A percentile compares a stretch with the other conserved stretches of the same genome.
phyloP scores from a whole-genome alignment of 164 flowering plant species.

The Umbellularia californica region DNA sequence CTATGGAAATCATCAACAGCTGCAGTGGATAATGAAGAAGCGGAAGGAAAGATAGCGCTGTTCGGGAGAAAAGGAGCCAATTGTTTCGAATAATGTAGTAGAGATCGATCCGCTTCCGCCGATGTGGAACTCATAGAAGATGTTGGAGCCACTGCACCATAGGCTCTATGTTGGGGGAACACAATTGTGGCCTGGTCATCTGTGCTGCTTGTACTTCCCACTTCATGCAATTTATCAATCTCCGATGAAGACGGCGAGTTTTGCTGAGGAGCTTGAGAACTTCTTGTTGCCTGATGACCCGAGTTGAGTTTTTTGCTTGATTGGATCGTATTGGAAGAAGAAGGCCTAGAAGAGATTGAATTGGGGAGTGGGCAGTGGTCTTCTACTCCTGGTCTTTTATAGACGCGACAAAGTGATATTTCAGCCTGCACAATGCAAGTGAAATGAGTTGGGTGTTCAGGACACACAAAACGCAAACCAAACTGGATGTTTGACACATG shows the following conservation, averaged over 20 bases:
- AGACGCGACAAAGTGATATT: conserved; percentile 86
- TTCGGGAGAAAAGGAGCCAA: conserved; percentile 5
- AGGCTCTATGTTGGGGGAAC: conserved; percentile 28
- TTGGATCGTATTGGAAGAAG: conserved; percentile 30
- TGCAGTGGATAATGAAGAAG: conserved; percentile 13
- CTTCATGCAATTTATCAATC: conserved; percentile 21
- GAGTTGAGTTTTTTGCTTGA: conserved; percentile 7
- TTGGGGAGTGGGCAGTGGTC: conserved; percentile 71
- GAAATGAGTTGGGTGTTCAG: neutral
- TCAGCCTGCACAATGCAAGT: conserved; percentile 79
- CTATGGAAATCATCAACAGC: conserved; percentile 56
- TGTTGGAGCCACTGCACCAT: conserved; percentile 12
- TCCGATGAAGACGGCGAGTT: conserved; percentile 11
- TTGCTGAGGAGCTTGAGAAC: conserved; percentile 19
- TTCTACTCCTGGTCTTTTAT: conserved; percentile 87
- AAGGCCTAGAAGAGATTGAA: conserved; percentile 35
- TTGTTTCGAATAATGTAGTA: conserved; percentile 16
- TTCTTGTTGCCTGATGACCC: conserved; percentile 10
- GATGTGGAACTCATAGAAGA: conserved; percentile 13
- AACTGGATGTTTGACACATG: no score
- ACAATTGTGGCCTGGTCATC: conserved; percentile 40
- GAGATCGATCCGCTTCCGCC: conserved; percentile 13
- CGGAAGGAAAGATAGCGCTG: conserved; percentile 18
- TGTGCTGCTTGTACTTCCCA: conserved; percentile 33
- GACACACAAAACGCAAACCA: neutral